Evolutionary conservation across 2,329 filamentous ascomycete species (phyloP).

Genomic region (Aspergillus awamori): DNA sequence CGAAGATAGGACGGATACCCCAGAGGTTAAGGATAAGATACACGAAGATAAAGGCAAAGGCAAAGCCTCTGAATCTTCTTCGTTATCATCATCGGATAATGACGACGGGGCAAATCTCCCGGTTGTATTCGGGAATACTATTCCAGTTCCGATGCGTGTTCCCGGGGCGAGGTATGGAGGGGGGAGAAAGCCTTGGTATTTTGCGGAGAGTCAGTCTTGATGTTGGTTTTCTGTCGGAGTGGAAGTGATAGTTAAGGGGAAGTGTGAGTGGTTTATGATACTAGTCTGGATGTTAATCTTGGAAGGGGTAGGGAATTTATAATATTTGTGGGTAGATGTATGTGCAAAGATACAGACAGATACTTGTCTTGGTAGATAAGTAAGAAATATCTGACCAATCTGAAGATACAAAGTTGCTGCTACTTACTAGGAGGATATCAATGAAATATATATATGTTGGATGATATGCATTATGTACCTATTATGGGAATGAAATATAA

Average conservation of each 20-base stretch:
- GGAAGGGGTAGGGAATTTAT: too few relatives aligned
- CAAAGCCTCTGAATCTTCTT: background rate
- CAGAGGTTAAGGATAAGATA: constrained; percentile 7
- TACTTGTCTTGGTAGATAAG: too few relatives aligned
- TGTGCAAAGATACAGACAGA: too few relatives aligned
- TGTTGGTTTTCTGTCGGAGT: too few relatives aligned
- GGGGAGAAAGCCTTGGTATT: constrained; percentile 30
- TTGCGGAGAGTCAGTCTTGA: constrained; percentile 14
- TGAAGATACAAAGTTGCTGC: too few relatives aligned
- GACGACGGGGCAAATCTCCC: constrained; percentile 20
- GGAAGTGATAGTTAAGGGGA: too few relatives aligned
- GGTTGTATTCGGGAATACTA: constrained; percentile 38
- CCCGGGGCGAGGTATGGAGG: constrained; percentile 33
- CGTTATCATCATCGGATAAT: background rate
- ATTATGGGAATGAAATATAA: background rate
- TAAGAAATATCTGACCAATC: too few relatives aligned
- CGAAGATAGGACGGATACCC: constrained; percentile 6
- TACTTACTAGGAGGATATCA: background rate
- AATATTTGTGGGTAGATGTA: too few relatives aligned
- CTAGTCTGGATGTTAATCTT: too few relatives aligned
- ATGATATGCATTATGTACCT: constrained; percentile 2
- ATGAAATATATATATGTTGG: background rate
- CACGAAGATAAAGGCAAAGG: constrained; percentile 14
- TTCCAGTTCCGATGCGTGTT: constrained; percentile 51
- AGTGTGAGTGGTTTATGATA: too few relatives aligned